Percentiles rank a stretch among this genome's conserved stretches.
These are phyloP conservation scores for Nymphaea thermarum DNA, from an alignment of 164 flowering plant genomes.

Conservation along the genomic window DNA sequence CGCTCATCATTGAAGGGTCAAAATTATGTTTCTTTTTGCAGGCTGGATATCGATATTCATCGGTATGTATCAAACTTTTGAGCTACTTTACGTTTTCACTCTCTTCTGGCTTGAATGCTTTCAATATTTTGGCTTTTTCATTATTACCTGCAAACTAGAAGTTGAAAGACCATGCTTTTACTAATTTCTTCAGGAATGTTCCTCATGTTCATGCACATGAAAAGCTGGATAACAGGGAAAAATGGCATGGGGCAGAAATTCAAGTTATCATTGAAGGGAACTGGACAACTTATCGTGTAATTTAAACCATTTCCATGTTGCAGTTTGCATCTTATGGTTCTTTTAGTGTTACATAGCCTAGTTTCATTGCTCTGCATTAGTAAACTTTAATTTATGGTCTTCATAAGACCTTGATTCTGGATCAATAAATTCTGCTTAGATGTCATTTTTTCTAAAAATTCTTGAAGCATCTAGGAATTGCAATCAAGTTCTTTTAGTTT, in stretches of 20 bases:
- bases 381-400: no score
- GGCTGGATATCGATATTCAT: slow-evolving; percentile 93
- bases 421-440: no score
- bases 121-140: no score
- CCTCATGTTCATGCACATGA: slow-evolving; percentile 92
- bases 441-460: no score
- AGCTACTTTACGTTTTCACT: background rate
- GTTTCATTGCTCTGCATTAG: slow-evolving; percentile 3
- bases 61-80: slow-evolving; percentile 29
- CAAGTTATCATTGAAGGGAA: slow-evolving; percentile 97
- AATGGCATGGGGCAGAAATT: slow-evolving; percentile 97
- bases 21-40: slow-evolving; percentile 59
- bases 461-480: no score
- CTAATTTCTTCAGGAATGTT: slow-evolving; percentile 47
- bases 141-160: no score
- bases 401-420: no score
- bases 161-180: background rate
- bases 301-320: no score
- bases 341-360: slow-evolving; percentile 1
- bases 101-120: no score
- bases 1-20: slow-evolving; percentile 78
- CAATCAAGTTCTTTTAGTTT: no score
- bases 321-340: no score
- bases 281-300: slow-evolving; percentile 95
- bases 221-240: slow-evolving; percentile 55